These are phyloP conservation scores for Nelumbo lutea DNA, from an alignment of 164 flowering plant genomes.

Conservation along the genomic window DNA sequence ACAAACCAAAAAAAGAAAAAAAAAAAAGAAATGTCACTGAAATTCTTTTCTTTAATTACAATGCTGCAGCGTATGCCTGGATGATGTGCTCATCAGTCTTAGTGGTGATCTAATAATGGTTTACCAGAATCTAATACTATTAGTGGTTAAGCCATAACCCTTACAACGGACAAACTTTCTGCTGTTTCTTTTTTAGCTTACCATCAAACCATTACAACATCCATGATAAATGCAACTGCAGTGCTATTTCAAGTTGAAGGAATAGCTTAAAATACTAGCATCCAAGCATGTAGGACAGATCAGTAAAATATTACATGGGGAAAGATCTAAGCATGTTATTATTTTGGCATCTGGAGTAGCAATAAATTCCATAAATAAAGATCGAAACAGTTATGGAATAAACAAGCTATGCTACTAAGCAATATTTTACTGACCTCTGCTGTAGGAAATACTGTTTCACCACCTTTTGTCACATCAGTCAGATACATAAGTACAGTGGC, in stretches of 20 bases:
- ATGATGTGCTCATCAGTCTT: too few species aligned
- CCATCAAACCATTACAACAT: background rate
- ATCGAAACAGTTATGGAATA: background rate
- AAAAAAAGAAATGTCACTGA: too few species aligned
- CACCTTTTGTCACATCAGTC: conserved; percentile 76
- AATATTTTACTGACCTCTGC: conserved; percentile 69
- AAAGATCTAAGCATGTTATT: background rate
- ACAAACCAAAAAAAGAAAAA: too few species aligned
- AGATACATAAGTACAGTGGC: conserved; percentile 98
- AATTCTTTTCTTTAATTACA: too few species aligned
- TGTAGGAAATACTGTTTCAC: conserved; percentile 90
- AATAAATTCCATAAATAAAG: background rate
- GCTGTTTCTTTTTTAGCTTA: background rate
- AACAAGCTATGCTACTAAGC: background rate
- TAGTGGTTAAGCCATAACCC: too few species aligned
- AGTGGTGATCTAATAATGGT: too few species aligned
- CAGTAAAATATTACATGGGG: background rate
- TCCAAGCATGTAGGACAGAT: background rate
- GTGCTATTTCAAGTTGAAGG: background rate
- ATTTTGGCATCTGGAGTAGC: background rate
- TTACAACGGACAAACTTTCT: background rate
- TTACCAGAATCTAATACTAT: too few species aligned
- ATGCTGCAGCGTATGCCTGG: too few species aligned
- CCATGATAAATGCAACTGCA: background rate
- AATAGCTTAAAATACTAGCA: background rate